These are phyloP conservation scores for Xylaria sp. DNA, from an alignment of 2,329 filamentous ascomycete species.

Conservation along the genomic window DNA sequence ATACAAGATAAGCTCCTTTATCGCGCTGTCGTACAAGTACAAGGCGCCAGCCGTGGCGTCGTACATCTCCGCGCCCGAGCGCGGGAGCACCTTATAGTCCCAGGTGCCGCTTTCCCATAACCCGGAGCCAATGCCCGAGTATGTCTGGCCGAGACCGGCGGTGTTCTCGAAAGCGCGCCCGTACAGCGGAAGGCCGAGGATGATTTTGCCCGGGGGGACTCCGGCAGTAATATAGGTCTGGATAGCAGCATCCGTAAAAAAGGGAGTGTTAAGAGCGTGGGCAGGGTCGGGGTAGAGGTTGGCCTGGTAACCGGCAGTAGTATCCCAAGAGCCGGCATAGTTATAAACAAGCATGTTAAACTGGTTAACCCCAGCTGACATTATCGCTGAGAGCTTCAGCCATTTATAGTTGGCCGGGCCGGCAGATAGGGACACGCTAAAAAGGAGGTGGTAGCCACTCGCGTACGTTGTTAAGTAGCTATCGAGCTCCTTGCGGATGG, in stretches of 20 bases:
- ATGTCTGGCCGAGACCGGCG: slow-evolving; percentile 72
- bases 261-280: slow-evolving; percentile 72
- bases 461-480: slow-evolving; percentile 58
- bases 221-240: slow-evolving; percentile 72
- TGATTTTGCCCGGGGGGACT: slow-evolving; percentile 73
- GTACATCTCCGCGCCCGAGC: slow-evolving; percentile 64
- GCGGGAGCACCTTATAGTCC: slow-evolving; percentile 83
- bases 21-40: slow-evolving; percentile 74
- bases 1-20: slow-evolving; percentile 76
- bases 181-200: slow-evolving; percentile 84
- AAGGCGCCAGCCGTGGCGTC: slow-evolving; percentile 70
- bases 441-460: slow-evolving; percentile 61
- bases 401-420: slow-evolving; percentile 60
- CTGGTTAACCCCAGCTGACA: slow-evolving; percentile 60
- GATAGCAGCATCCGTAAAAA: slow-evolving; percentile 74
- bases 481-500: slow-evolving; percentile 61
- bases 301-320: slow-evolving; percentile 72
- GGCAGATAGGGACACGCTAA: slow-evolving; percentile 65
- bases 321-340: slow-evolving; percentile 76
- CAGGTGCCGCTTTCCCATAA: slow-evolving; percentile 80
- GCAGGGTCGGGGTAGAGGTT: slow-evolving; percentile 71
- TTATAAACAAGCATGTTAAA: slow-evolving; percentile 80
- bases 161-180: slow-evolving; percentile 75
- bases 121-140: slow-evolving; percentile 71
- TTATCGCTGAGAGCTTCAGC: slow-evolving; percentile 60